Conservation (phyloP, 1,139 yeast species). For the Suzukiozyma palmioleophila region DNA sequence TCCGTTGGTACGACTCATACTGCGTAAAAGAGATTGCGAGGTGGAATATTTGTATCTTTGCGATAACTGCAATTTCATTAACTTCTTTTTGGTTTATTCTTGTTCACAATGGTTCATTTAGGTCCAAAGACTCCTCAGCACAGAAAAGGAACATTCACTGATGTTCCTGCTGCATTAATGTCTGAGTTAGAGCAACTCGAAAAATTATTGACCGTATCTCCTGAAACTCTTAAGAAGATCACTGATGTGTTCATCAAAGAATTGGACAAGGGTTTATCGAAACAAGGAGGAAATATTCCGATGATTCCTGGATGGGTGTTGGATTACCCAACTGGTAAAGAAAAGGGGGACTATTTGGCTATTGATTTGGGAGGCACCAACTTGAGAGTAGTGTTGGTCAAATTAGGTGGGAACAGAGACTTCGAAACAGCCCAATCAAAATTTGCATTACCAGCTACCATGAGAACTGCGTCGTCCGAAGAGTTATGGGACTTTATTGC, state of each 20-base stretch:
- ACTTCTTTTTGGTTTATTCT: background rate
- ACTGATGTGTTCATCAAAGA: constrained; percentile 61
- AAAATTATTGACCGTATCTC: constrained; percentile 57
- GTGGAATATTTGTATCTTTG: no score
- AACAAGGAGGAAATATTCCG: constrained; percentile 80
- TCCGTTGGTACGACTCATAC: background rate
- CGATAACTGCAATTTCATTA: no score
- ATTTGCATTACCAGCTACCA: constrained; percentile 64
- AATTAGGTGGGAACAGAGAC: constrained; percentile 70
- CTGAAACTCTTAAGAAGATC: constrained; percentile 57
- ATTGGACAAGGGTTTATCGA: constrained; percentile 74
- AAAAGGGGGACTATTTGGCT: constrained; percentile 84
- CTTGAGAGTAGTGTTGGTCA: constrained; percentile 82
- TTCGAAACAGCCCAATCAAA: constrained; percentile 83
- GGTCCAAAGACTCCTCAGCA: constrained; percentile 83
- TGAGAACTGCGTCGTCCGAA: constrained; percentile 77
- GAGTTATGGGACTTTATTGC: constrained; percentile 87
- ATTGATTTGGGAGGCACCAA: constrained; percentile 96
- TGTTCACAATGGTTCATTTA: constrained; percentile 61
- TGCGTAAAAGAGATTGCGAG: background rate
- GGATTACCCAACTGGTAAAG: constrained; percentile 89
- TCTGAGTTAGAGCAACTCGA: constrained; percentile 58
- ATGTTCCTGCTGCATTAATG: constrained; percentile 62
- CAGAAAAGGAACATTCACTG: constrained; percentile 77
- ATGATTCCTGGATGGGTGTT: constrained; percentile 98